Evolutionary conservation across 2,329 filamentous ascomycete species (phyloP).

Genomic region (Decorospora gaudefroyi): DNA sequence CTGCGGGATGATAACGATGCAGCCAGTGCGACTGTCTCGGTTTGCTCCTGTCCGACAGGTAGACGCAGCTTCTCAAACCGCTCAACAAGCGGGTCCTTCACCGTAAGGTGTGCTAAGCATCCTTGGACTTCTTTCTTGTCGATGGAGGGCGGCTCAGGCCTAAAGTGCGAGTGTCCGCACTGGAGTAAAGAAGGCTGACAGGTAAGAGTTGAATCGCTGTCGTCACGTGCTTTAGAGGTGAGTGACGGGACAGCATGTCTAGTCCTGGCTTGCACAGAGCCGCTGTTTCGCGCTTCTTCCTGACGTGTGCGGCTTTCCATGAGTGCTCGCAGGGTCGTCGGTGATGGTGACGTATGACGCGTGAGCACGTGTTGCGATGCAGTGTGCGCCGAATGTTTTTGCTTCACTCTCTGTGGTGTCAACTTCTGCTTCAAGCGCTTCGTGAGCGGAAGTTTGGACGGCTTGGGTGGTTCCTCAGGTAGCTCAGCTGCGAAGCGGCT

Average conservation of each 20-base stretch:
- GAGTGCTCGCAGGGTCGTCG: background rate
- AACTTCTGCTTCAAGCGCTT: constrained; percentile 3
- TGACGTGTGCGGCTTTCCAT: background rate
- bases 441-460: constrained; percentile 3
- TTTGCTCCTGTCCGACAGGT: too few relatives aligned
- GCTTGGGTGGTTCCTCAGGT: constrained; percentile 9
- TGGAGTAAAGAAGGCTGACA: too few relatives aligned
- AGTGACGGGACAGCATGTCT: too few relatives aligned
- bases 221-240: too few relatives aligned
- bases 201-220: too few relatives aligned
- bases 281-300: background rate
- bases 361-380: constrained; percentile 2
- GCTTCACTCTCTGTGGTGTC: background rate
- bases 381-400: background rate
- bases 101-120: background rate
- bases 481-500: constrained; percentile 11
- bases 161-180: too few relatives aligned
- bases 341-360: constrained; percentile 4
- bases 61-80: constrained; percentile 4
- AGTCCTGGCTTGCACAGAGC: too few relatives aligned
- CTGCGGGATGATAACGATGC: background rate
- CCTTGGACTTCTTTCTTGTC: background rate
- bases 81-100: constrained; percentile 5
- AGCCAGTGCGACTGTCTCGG: background rate
- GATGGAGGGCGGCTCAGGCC: background rate